phyloP scores from a whole-genome alignment of 208 protist species.

The Trypanosoma melophagium region DNA sequence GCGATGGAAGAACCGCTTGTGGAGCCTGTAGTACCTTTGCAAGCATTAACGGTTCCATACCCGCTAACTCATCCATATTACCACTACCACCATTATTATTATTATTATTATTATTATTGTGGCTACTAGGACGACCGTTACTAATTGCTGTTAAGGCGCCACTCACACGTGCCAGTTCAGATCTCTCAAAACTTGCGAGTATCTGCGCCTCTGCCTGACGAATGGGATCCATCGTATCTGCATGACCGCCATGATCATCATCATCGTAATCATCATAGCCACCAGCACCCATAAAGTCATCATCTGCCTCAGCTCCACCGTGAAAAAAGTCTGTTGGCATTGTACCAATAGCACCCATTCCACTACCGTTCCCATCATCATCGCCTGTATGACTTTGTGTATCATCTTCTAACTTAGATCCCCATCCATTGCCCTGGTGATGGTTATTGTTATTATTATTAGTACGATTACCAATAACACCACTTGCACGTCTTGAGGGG shows the following conservation, averaged over 20 bases:
- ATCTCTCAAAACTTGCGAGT: conserved; percentile 21
- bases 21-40: conserved; percentile 53
- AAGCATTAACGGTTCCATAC: conserved; percentile 36
- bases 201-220: conserved; percentile 34
- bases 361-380: conserved; percentile 21
- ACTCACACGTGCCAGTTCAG: conserved; percentile 20
- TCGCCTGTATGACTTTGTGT: conserved; percentile 6
- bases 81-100: background rate
- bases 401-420: background rate
- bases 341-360: conserved; percentile 46
- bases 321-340: conserved; percentile 86
- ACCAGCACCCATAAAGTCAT: conserved; percentile 35
- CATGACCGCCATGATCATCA: conserved; percentile 29
- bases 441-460: background rate
- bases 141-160: conserved; percentile 27
- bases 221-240: conserved; percentile 30
- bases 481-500: conserved; percentile 18
- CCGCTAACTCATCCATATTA: background rate
- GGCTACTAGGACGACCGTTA: conserved; percentile 11
- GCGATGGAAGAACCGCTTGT: conserved; percentile 68
- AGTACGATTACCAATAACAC: conserved; percentile 6
- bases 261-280: conserved; percentile 46
- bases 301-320: conserved; percentile 56
- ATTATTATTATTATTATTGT: conserved; percentile 2
- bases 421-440: background rate